These are phyloP conservation scores for Telfairia occidentalis DNA, from an alignment of 331 rosid genomes.

Conservation along the genomic window DNA sequence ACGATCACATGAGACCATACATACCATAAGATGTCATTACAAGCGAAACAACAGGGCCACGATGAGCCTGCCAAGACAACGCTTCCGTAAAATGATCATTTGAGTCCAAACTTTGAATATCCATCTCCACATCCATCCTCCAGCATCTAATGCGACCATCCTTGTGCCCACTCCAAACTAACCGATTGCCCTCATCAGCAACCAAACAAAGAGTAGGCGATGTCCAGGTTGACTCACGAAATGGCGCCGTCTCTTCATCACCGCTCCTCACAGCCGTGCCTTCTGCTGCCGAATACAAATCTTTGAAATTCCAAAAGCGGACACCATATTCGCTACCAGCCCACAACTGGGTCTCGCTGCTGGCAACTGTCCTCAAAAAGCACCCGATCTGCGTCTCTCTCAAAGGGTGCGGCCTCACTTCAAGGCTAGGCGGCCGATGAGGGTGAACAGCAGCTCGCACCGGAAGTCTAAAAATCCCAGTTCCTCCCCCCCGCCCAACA, in stretches of 20 bases:
- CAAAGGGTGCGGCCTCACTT: slow-evolving; percentile 75
- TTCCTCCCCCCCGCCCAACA: slow-evolving; percentile 58
- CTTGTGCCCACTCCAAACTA: slow-evolving; percentile 85
- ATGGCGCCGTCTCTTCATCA: slow-evolving; percentile 69
- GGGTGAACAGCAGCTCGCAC: slow-evolving; percentile 61
- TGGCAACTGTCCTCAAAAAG: slow-evolving; percentile 47
- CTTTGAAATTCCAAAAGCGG: slow-evolving; percentile 56
- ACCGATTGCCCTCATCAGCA: slow-evolving; percentile 48
- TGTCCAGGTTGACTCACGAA: slow-evolving; percentile 46
- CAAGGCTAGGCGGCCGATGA: slow-evolving; percentile 63
- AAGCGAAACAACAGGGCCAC: slow-evolving; percentile 82
- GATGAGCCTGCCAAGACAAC: slow-evolving; percentile 86
- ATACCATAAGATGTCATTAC: slow-evolving; percentile 60
- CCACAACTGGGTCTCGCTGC: slow-evolving; percentile 63
- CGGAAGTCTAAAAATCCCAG: slow-evolving; percentile 61
- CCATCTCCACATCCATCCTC: slow-evolving; percentile 37
- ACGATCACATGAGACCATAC: slow-evolving; percentile 8
- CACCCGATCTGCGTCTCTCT: slow-evolving; percentile 77
- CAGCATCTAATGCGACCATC: slow-evolving; percentile 83
- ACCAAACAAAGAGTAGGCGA: slow-evolving; percentile 67
- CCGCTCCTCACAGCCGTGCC: slow-evolving; percentile 22
- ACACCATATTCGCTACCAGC: slow-evolving; percentile 65
- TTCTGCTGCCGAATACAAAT: slow-evolving; percentile 41
- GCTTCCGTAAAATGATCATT: slow-evolving; percentile 33
- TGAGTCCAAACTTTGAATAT: slow-evolving; percentile 17